Conservation (phyloP, 257 asterid species). For the Nicotiana paniculata region DNA sequence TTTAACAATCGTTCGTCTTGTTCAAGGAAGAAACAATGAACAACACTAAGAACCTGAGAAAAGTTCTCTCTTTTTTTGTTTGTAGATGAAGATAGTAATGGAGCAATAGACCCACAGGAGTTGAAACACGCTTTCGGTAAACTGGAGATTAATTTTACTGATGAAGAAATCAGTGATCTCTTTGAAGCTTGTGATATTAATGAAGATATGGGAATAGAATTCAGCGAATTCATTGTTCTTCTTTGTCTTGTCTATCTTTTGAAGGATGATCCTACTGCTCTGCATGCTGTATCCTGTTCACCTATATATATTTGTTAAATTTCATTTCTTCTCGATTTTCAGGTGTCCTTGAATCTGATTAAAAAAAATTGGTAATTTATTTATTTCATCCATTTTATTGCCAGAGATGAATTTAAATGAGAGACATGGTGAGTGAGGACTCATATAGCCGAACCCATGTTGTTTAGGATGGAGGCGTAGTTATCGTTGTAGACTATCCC, state of each 20-base stretch:
- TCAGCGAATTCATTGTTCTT: slow-evolving; percentile 86
- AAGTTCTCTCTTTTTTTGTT: background rate
- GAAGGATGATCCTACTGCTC: slow-evolving; percentile 49
- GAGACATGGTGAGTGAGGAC: too few relatives aligned
- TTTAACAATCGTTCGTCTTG: background rate
- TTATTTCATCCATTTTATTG: too few relatives aligned
- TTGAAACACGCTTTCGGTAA: slow-evolving; percentile 61
- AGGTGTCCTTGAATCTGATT: background rate
- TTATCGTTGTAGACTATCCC: too few relatives aligned
- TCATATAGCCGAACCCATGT: too few relatives aligned
- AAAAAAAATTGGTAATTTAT: too few relatives aligned
- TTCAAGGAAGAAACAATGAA: background rate
- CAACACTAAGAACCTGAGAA: background rate
- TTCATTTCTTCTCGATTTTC: background rate
- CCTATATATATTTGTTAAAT: background rate
- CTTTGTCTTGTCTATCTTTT: slow-evolving; percentile 89
- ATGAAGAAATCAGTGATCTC: slow-evolving; percentile 72
- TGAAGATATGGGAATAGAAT: slow-evolving; percentile 60
- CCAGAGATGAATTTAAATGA: too few relatives aligned
- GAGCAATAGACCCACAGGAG: slow-evolving; percentile 75
- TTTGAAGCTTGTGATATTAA: slow-evolving; percentile 84
- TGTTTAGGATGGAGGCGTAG: too few relatives aligned
- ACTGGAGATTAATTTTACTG: slow-evolving; percentile 56
- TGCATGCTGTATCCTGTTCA: slow-evolving; percentile 42
- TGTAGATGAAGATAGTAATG: slow-evolving; percentile 70